Evolutionary conservation across 495 filamentous ascomycete genomes (phyloP).

Genomic region (Penicillium arizonense): DNA sequence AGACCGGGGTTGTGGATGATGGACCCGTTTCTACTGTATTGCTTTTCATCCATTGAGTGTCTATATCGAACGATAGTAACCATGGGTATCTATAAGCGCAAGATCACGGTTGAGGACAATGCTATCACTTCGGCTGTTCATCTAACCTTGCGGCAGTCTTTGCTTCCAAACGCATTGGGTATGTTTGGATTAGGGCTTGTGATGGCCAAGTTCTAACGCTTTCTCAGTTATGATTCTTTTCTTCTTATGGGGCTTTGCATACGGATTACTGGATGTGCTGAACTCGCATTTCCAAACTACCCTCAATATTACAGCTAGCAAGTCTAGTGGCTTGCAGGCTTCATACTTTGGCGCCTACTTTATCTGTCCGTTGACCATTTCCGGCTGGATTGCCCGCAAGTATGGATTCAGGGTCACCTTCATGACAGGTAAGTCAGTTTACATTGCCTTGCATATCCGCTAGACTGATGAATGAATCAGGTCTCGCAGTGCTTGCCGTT

Average conservation of each 20-base stretch:
- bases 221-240: slow-evolving; percentile 33
- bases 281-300: slow-evolving; percentile 54
- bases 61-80: not conserved
- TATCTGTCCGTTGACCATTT: slow-evolving; percentile 62
- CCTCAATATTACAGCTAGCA: slow-evolving; percentile 42
- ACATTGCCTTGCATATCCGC: not conserved
- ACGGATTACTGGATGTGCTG: slow-evolving; percentile 53
- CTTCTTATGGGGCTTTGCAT: slow-evolving; percentile 47
- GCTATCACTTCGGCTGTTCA: slow-evolving; percentile 9
- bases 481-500: slow-evolving; percentile 59
- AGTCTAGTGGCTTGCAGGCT: slow-evolving; percentile 45
- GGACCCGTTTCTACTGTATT: too few species aligned
- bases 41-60: too few species aligned
- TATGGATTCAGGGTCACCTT: slow-evolving; percentile 63
- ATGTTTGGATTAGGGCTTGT: not conserved
- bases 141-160: slow-evolving; percentile 17
- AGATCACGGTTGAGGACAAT: slow-evolving; percentile 7
- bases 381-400: slow-evolving; percentile 63
- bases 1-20: not conserved
- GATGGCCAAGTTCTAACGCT: too few species aligned
- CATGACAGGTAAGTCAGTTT: slow-evolving; percentile 35
- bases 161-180: slow-evolving; percentile 18
- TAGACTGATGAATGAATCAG: slow-evolving; percentile 10
- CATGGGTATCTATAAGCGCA: slow-evolving; percentile 10
- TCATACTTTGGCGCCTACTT: slow-evolving; percentile 61